Percentiles rank a stretch among this genome's conserved stretches.
Evolutionary conservation across 441 rosid genomes (phyloP).

Genomic region (Eutrema salsugineum): DNA sequence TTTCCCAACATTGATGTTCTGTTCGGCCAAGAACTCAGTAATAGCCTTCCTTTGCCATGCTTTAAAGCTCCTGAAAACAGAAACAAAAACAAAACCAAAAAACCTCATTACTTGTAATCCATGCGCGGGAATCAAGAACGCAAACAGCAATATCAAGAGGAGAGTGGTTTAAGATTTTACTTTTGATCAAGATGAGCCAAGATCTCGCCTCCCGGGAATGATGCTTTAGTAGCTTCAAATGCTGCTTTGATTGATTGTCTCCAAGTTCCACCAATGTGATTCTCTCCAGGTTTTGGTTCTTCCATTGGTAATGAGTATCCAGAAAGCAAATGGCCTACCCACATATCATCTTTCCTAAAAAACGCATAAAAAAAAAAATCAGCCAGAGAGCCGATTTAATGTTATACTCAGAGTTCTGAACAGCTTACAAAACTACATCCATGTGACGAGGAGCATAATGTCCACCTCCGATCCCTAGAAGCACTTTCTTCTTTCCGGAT

Average conservation of each 20-base stretch:
- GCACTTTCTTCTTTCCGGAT: conserved; percentile 55
- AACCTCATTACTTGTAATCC: background rate
- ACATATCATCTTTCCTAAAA: conserved; percentile 65
- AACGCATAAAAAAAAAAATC: background rate
- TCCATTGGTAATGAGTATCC: conserved; percentile 85
- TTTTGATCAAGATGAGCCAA: conserved; percentile 86
- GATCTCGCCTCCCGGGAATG: conserved; percentile 76
- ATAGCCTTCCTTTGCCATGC: conserved; percentile 89
- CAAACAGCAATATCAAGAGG: background rate
- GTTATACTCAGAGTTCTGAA: background rate
- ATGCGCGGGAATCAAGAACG: background rate
- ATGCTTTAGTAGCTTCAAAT: conserved; percentile 61
- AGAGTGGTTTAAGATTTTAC: conserved; percentile 34
- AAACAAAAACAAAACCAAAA: background rate
- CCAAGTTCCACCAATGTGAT: conserved; percentile 66
- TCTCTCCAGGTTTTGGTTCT: conserved; percentile 44
- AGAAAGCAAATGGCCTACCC: conserved; percentile 89
- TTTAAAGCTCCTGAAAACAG: conserved; percentile 71
- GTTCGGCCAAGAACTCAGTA: conserved; percentile 54
- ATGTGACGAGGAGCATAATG: conserved; percentile 92
- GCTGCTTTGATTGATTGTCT: conserved; percentile 68
- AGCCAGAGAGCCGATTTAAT: background rate
- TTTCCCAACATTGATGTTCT: conserved; percentile 67
- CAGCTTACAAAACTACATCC: conserved; percentile 76
- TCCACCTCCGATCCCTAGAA: conserved; percentile 88